Percentiles rank a stretch among this genome's conserved stretches.
Conservation (phyloP, 139 green algal genomes). For the Monoraphidium neglectum region DNA sequence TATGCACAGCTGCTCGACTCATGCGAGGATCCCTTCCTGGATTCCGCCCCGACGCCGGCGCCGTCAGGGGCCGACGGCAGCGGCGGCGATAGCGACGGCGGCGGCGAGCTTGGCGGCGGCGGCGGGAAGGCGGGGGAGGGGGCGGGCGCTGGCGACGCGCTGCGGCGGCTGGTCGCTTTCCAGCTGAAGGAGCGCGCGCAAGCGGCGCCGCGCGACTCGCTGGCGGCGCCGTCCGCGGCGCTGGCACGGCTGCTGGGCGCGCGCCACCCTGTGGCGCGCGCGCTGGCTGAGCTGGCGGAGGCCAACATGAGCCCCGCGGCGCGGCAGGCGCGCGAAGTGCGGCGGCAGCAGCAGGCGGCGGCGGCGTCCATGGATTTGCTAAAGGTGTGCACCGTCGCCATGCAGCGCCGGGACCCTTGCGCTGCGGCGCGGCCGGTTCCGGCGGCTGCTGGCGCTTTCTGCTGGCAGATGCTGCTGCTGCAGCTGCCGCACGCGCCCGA, state of each 20-base stretch:
- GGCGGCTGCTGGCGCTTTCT: too few relatives aligned
- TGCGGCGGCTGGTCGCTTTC: slow-evolving; percentile 29
- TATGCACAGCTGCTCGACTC: slow-evolving; percentile 32
- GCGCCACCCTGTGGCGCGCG: slow-evolving; percentile 15
- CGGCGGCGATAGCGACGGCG: neutral
- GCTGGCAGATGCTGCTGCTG: neutral
- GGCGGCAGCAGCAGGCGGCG: slow-evolving; percentile 25
- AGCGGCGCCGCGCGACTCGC: slow-evolving; percentile 20
- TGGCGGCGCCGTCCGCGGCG: slow-evolving; percentile 7
- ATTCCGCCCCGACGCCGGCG: neutral
- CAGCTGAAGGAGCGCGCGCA: slow-evolving; percentile 23
- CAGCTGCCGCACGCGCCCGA: neutral
- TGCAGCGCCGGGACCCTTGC: neutral
- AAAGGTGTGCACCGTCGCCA: slow-evolving; percentile 12
- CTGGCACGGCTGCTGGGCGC: slow-evolving; percentile 11
- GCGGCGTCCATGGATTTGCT: slow-evolving; percentile 9
- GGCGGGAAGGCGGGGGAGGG: too few relatives aligned
- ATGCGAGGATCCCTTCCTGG: neutral
- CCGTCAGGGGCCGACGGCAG: neutral
- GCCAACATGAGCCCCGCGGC: slow-evolving; percentile 31
- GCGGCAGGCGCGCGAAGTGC: slow-evolving; percentile 30
- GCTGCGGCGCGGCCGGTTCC: too few relatives aligned
- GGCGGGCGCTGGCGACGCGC: too few relatives aligned
- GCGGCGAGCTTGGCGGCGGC: too few relatives aligned
- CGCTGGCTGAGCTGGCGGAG: slow-evolving; percentile 22